Conservation (phyloP, 2,329 filamentous ascomycete genomes). For the Calonectria pauciramosa region DNA sequence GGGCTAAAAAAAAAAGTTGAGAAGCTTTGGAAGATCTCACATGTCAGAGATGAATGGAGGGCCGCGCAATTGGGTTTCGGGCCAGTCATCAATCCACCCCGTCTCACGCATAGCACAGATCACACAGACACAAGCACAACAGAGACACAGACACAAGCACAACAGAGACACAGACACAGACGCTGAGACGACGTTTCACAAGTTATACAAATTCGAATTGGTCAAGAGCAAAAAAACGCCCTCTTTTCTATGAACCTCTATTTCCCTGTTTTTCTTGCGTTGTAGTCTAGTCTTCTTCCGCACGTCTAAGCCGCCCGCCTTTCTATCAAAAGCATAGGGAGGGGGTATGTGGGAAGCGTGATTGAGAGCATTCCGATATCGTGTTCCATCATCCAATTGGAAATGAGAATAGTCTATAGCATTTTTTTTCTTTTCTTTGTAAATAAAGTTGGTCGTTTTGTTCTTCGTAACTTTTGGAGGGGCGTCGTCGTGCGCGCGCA, state of each 20-base stretch:
- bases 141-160: too few relatives aligned
- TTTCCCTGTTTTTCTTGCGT: background rate
- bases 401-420: background rate
- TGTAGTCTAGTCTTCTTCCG: background rate
- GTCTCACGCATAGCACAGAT: background rate
- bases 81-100: background rate
- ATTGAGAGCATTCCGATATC: background rate
- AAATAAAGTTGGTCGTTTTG: background rate
- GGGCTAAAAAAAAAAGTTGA: background rate
- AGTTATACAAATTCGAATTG: background rate
- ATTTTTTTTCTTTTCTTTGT: background rate
- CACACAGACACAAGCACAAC: too few relatives aligned
- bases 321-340: background rate
- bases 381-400: constrained; percentile 3
- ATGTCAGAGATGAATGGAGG: background rate
- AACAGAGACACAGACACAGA: too few relatives aligned
- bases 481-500: background rate
- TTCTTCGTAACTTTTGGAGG: background rate
- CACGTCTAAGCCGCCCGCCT: background rate
- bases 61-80: background rate
- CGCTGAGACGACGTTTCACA: background rate
- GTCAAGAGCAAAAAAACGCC: background rate
- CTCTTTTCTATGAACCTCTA: background rate
- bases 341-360: too few relatives aligned
- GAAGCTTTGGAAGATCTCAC: background rate